A percentile compares a stretch with the other conserved stretches of the same genome.
Evolutionary conservation across 2,329 filamentous ascomycete genomes (phyloP).

Genomic region (Cladosporium sp.): DNA sequence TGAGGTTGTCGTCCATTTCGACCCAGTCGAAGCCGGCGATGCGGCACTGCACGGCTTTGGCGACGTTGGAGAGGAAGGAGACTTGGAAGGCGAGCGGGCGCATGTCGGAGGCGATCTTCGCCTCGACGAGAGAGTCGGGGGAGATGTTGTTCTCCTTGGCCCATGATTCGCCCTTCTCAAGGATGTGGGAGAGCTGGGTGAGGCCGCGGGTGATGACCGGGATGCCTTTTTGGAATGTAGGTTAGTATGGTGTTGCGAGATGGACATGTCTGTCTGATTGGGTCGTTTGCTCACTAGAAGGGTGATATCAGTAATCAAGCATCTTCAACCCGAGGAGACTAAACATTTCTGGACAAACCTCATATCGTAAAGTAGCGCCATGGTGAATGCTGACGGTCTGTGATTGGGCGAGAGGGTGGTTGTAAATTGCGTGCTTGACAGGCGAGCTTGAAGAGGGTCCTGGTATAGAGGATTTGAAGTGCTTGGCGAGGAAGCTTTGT

Average conservation of each 20-base stretch:
- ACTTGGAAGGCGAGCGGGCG: slow-evolving; percentile 47
- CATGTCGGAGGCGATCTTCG: slow-evolving; percentile 49
- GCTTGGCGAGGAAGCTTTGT: too few relatives aligned
- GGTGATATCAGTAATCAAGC: too few relatives aligned
- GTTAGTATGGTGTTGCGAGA: too few relatives aligned
- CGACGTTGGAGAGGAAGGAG: slow-evolving; percentile 39
- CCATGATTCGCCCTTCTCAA: slow-evolving; percentile 43
- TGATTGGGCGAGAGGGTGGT: neutral
- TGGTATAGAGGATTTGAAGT: neutral
- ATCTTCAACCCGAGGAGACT: too few relatives aligned
- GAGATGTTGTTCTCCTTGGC: slow-evolving; percentile 36
- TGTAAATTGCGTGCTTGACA: too few relatives aligned
- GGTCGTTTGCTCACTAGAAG: neutral
- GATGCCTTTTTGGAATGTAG: slow-evolving; percentile 26
- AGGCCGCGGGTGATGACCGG: slow-evolving; percentile 41
- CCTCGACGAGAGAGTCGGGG: slow-evolving; percentile 35
- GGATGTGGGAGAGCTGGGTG: slow-evolving; percentile 38
- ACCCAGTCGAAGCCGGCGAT: slow-evolving; percentile 34
- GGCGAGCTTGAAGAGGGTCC: too few relatives aligned
- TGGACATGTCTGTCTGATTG: too few relatives aligned
- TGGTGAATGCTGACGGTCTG: neutral
- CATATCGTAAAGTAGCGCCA: neutral
- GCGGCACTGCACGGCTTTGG: slow-evolving; percentile 39
- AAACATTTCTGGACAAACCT: neutral
- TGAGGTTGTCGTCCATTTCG: slow-evolving; percentile 40